Base-by-base conservation (phyloP, 2,329 filamentous ascomycete species). In the Aspergillus sp. region DNA sequence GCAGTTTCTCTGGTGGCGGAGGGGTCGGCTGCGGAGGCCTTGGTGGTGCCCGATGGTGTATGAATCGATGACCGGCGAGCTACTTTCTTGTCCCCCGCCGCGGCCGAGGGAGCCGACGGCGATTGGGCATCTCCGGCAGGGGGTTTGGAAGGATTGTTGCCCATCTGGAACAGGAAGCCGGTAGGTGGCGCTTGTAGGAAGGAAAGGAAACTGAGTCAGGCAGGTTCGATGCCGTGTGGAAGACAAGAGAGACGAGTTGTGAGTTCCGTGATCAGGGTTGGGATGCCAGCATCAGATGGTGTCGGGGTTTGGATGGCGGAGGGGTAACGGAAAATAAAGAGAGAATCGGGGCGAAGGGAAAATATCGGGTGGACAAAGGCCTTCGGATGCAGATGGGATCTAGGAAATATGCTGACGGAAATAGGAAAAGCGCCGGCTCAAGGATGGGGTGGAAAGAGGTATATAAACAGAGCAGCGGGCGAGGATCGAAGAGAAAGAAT, bases 121-220 rank as follows among this genome's bases (percentile, higher is more conserved):
- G 71, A 61, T 59, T 70, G 69, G 56, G 63, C 67, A 58, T 74
- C 72, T 64, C 70, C 70, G 59, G 68, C 67, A 56, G 75, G 74
- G 63, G 74, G 68, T 68, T 81, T 81, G 65, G 78, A 81, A 69
- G 79, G 77, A 71, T 76, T 79, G 71, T 81, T 81, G 66, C 80
- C 80, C 80, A 82, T 82, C 64, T 70, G 71, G 67, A 70, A 70
- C 67, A 70, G 48, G 51, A 19, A 60, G 39, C 39, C 38, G 53
- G 52, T 53, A 49, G 49, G 50, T 2, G 28, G 45, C 53, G 48
- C 41, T 45, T 47, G 56, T 59, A 61, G 57, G 59, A 50, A 58
- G 50, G 32, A 21, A 49, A 21, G 49, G 52, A 30, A 28, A 53
- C 36, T 48, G 47, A 52, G 57, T 43, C 50, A 60, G 32, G 38